Conservation (phyloP, 2,329 filamentous ascomycete genomes). For the Trichoderma atroviride region DNA sequence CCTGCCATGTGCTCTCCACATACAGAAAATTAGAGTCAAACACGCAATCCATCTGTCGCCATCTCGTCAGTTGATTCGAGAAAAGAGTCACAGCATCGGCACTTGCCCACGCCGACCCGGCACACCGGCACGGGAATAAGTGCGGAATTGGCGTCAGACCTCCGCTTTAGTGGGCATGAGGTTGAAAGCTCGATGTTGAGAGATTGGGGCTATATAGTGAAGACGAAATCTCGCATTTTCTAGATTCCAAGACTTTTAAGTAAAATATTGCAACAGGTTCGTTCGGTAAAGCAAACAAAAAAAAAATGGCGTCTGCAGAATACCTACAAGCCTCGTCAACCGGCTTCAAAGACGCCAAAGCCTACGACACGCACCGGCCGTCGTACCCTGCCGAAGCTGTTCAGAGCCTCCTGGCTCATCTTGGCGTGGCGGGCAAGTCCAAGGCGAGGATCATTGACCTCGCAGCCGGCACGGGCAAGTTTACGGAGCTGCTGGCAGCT, state of each 20-base stretch:
- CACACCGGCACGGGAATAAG: conserved; percentile 20
- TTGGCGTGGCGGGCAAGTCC: conserved; percentile 52
- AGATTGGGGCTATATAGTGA: conserved; percentile 4
- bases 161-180: conserved; percentile 11
- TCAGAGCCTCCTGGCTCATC: conserved; percentile 56
- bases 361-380: conserved; percentile 70
- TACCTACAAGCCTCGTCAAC: conserved; percentile 57
- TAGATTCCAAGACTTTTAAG: background rate
- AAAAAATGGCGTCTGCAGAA: conserved; percentile 38
- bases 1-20: background rate
- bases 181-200: conserved; percentile 2
- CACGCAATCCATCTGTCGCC: background rate
- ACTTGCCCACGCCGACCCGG: background rate
- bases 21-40: background rate
- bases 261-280: background rate
- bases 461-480: conserved; percentile 70
- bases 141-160: conserved; percentile 18
- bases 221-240: background rate
- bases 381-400: conserved; percentile 65
- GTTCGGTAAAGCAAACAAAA: background rate
- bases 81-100: background rate
- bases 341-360: conserved; percentile 65
- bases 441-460: conserved; percentile 62
- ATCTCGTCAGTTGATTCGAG: background rate
- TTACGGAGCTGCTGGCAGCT: conserved; percentile 63